Percentiles rank a stretch among this genome's conserved stretches.
phyloP scores from a whole-genome alignment of 345 rosid genomes.

The Eutrema heterophyllum region DNA sequence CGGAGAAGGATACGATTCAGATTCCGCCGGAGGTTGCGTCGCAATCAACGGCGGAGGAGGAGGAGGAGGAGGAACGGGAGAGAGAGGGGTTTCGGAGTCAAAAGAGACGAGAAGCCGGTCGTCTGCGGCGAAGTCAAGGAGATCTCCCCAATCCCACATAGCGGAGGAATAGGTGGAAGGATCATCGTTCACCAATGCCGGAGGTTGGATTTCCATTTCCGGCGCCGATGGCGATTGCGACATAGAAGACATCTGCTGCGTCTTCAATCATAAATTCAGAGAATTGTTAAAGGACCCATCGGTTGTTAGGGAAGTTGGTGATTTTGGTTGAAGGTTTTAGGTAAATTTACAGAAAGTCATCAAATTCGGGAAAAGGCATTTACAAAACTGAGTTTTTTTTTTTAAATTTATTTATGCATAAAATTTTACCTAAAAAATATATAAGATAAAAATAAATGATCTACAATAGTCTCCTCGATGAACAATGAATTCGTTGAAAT shows the following conservation, averaged over 20 bases:
- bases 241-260: conserved; percentile 20
- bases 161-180: conserved; percentile 38
- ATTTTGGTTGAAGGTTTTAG: conserved; percentile 30
- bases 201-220: conserved; percentile 42
- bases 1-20: conserved; percentile 24
- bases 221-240: conserved; percentile 22
- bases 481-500: conserved; percentile 1
- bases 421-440: background rate
- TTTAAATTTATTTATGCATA: background rate
- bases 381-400: background rate
- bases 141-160: conserved; percentile 82
- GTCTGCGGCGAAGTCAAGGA: conserved; percentile 69
- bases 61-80: conserved; percentile 19
- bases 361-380: background rate
- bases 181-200: conserved; percentile 34
- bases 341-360: conserved; percentile 11
- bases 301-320: conserved; percentile 32
- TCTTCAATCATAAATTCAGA: conserved; percentile 1
- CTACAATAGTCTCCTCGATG: background rate
- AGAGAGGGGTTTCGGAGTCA: conserved; percentile 24
- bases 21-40: conserved; percentile 17
- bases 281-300: background rate
- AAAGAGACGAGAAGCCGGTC: conserved; percentile 47
- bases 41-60: conserved; percentile 10
- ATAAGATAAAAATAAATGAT: background rate